Conservation (phyloP, 139 green algal genomes). For the Ettlia oleoabundans region DNA sequence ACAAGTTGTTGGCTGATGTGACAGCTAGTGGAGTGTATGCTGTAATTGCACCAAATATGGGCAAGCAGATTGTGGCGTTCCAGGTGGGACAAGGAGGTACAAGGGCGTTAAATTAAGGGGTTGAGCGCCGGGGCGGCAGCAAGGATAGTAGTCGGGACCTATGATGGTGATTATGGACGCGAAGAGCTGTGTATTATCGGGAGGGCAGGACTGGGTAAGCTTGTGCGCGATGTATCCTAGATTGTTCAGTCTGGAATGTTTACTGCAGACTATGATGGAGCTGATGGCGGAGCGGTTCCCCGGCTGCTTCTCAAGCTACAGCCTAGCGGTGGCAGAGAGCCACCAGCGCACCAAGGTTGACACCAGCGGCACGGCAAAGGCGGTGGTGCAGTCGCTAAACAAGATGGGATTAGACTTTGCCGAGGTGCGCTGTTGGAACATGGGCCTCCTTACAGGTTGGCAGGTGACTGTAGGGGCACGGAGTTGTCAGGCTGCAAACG, state of each 20-base stretch:
- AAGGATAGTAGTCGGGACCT: too few relatives aligned
- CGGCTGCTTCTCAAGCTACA: slow-evolving; percentile 94
- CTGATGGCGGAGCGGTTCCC: slow-evolving; percentile 92
- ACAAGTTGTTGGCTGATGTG: slow-evolving; percentile 73
- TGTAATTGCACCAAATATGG: slow-evolving; percentile 99
- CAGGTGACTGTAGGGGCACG: too few relatives aligned
- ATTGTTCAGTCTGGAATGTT: background rate
- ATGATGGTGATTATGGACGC: too few relatives aligned
- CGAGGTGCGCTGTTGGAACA: slow-evolving; percentile 43
- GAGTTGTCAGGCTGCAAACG: too few relatives aligned
- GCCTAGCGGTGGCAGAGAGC: slow-evolving; percentile 89
- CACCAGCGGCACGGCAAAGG: slow-evolving; percentile 92
- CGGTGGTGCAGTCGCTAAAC: slow-evolving; percentile 88
- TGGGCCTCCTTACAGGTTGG: too few relatives aligned
- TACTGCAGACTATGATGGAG: slow-evolving; percentile 90
- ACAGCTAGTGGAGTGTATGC: slow-evolving; percentile 73
- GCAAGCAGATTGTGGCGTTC: slow-evolving; percentile 95
- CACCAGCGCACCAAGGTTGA: slow-evolving; percentile 98
- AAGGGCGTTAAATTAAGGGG: too few relatives aligned
- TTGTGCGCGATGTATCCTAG: too few relatives aligned
- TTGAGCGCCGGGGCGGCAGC: too few relatives aligned
- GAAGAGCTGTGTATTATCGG: too few relatives aligned
- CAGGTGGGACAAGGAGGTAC: slow-evolving; percentile 10
- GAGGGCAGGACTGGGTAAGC: too few relatives aligned
- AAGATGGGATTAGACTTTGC: slow-evolving; percentile 82